These are phyloP conservation scores for Cytospora paraplurivora DNA, from an alignment of 2,329 filamentous ascomycete genomes.

Conservation along the genomic window DNA sequence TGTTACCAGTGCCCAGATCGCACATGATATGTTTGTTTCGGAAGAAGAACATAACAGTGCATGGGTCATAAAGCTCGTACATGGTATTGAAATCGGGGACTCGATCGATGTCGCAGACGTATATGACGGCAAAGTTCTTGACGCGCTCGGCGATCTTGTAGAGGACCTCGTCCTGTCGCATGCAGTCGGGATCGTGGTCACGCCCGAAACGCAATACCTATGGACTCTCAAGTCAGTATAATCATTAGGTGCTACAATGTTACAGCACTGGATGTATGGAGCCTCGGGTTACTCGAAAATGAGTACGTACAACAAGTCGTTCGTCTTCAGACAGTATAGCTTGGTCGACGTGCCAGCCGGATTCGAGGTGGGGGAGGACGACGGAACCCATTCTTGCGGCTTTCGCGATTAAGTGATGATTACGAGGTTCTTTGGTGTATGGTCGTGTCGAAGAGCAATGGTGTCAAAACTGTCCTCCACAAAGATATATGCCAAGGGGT, in stretches of 20 bases:
- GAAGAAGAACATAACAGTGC: constrained; percentile 91
- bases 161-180: constrained; percentile 84
- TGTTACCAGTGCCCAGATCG: constrained; percentile 97
- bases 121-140: constrained; percentile 91
- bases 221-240: constrained; percentile 73
- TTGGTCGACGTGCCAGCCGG: constrained; percentile 98
- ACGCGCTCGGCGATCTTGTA: constrained; percentile 92
- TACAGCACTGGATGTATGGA: constrained; percentile 34
- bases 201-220: constrained; percentile 93
- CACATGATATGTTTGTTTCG: constrained; percentile 99
- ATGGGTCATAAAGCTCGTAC: constrained; percentile 76
- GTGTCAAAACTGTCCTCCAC: not conserved
- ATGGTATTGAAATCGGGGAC: constrained; percentile 94
- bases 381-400: constrained; percentile 68
- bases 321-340: constrained; percentile 65
- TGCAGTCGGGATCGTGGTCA: constrained; percentile 77
- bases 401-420: not conserved
- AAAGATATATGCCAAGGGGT: not conserved
- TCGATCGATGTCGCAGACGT: constrained; percentile 88
- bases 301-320: not conserved
- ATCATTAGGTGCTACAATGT: not conserved
- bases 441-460: not conserved
- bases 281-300: no score
- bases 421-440: not conserved
- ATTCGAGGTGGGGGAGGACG: constrained; percentile 85